These are phyloP conservation scores for Silene uniflora DNA, from an alignment of 148 eudicot species.

Conservation along the genomic window DNA sequence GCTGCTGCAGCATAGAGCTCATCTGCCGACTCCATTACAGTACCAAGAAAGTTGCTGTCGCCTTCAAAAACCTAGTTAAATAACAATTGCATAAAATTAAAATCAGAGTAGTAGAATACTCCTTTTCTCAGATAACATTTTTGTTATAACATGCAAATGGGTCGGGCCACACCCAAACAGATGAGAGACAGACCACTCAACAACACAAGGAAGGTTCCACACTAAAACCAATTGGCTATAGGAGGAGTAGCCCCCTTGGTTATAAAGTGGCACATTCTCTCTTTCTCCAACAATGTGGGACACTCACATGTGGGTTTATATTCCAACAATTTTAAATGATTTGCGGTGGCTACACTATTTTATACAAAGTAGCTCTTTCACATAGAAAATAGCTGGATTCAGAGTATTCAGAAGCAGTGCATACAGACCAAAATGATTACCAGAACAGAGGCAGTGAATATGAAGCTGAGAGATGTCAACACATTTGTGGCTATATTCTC, in stretches of 20 bases:
- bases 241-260: too few species aligned
- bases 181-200: too few species aligned
- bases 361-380: background rate
- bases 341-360: background rate
- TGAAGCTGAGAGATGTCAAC: slow-evolving; percentile 80
- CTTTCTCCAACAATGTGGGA: too few species aligned
- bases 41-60: slow-evolving; percentile 54
- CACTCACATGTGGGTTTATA: too few species aligned
- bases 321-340: background rate
- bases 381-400: background rate
- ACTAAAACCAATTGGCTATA: too few species aligned
- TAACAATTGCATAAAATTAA: background rate
- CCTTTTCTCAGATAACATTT: background rate
- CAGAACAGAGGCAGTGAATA: slow-evolving; percentile 81
- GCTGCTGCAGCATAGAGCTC: slow-evolving; percentile 93
- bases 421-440: slow-evolving; percentile 36
- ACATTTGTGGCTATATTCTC: slow-evolving; percentile 80
- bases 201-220: too few species aligned
- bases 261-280: too few species aligned
- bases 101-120: slow-evolving; percentile 1
- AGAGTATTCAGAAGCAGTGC: background rate
- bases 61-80: slow-evolving; percentile 83
- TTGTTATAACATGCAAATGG: too few species aligned
- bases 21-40: slow-evolving; percentile 84
- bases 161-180: too few species aligned